Evolutionary conservation across 2,329 filamentous ascomycete species (phyloP), one percentile per base, ranked within the genome.

Genomic region (Aspergillus cejpii): DNA sequence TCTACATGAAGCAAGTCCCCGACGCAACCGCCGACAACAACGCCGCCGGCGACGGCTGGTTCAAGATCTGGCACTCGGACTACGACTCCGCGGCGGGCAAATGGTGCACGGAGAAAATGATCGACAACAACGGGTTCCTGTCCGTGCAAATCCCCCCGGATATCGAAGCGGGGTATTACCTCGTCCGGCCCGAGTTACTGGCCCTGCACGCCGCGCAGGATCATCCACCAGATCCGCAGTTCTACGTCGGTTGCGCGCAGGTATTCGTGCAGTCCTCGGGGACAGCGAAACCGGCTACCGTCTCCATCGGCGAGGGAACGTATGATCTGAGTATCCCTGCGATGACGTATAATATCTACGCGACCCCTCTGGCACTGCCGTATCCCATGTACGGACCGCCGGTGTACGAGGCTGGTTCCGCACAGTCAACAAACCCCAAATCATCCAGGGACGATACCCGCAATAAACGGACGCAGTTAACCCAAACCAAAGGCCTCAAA

Each of bases 21-120:
- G 73, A 80, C 45, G 79, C 81, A 47, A 67, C 65, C 40, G 54
- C 67, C 10, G 61, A 60, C 17, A 69, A 73, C 51, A 63, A 76
- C 10, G 79, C 79, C 39, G 68, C 74, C 19, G 84, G 84, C 3
- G 68, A 73, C 40, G 84, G 84, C 29, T 90, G 85, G 85, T 85
- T 89, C 74, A 88, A 88, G 74, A 78, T 89, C 60, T 87, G 76
- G 72, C 77, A 85, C 46, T 75, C 83, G 41, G 83, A 81, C 37
- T 86, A 84, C 65, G 74, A 85, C 55, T 61, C 67, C 4, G 54
- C 61, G 4, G 70, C 71, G 1, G 62, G 70, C 21, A 70, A 78
- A 60, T 89, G 84, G 83, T 87, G 85, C 65, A 83, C 81, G 2
- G 78, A 86, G 58, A 79, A 78, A 48, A 71, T 89, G 47, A 83